Base-by-base conservation (phyloP, 192 early-diverging fungal genomes). In the Diversispora epigaea region DNA sequence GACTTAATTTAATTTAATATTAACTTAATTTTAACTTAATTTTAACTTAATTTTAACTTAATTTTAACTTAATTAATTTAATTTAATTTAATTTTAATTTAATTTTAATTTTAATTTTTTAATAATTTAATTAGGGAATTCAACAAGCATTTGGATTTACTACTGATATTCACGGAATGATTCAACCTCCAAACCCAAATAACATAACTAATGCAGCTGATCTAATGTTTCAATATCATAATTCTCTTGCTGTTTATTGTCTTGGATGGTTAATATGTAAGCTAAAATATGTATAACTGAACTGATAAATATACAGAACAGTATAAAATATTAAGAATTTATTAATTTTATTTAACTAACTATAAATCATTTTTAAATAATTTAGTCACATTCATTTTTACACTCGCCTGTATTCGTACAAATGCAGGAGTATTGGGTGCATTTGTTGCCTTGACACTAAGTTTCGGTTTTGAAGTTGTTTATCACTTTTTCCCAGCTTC, bases 321-420 rank as follows among this genome's bases (percentile, higher is more conserved):
- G 21, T 64, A 58, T 58, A 22, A 58, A 10, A 58, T 58, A 58
- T 25, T 58, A 58, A 21, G n/a, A 10, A 58, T 22, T 7, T 19
- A 17, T 1, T 58, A 58, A 25, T 10, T 58, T 21, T 21, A 22
- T 21, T 6, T 58, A 58, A 58, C 57, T 58, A 58, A 58, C 22
- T 0, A n/a, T 7, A 39, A 40, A 40, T 64, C 14, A 64, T 43
- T 44, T 64, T 5, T 46, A 40, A 10, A 32, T 32, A 32, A 5
- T 41, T 17, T 41, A 71, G 69, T 75, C 40, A 75, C 73, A 39
- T 65, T 75, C 45, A 75, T 75, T 12, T 75, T 75, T 46, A 75
- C 73, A 49, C 54, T 75, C 15, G 73, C 73, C 15, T 75, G 73
- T 54, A 25, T 75, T 10, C 47, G 73, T 12, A 75, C 73, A 49